A percentile compares a stretch with the other conserved stretches of the same genome.
Evolutionary conservation across 345 rosid genomes (phyloP).

Genomic region (Murraya koenigii): DNA sequence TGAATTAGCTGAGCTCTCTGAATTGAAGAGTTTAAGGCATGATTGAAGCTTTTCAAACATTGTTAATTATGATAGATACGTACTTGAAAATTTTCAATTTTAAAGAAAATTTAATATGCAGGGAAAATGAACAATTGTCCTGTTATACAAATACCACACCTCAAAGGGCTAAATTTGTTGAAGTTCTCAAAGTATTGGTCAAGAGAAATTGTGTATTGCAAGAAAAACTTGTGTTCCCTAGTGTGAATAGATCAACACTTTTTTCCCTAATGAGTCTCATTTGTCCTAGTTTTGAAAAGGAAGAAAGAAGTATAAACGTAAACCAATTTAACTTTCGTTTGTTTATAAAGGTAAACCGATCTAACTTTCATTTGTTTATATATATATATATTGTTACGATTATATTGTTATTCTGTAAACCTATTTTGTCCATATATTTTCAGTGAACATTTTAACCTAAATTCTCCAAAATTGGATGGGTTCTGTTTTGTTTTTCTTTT

Average conservation of each 20-base stretch:
- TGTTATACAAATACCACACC: neutral
- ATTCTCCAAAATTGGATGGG: neutral
- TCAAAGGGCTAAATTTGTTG: neutral
- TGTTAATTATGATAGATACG: neutral
- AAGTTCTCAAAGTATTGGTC: neutral
- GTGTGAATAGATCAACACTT: neutral
- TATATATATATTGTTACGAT: too few relatives aligned
- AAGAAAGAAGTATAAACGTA: neutral
- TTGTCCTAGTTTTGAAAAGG: neutral
- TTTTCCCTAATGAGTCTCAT: neutral
- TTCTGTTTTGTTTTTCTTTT: neutral
- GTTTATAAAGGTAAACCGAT: neutral
- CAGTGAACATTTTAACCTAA: neutral
- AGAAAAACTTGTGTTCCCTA: neutral
- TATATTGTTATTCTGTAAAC: neutral
- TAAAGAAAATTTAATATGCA: neutral
- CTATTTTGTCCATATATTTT: neutral
- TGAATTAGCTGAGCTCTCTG: neutral
- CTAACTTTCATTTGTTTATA: neutral
- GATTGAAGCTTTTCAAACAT: neutral
- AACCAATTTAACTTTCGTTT: neutral
- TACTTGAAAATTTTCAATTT: neutral
- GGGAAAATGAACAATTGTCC: neutral
- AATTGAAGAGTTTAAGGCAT: conserved; percentile 3
- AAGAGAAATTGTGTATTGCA: neutral